These are phyloP conservation scores for Daldinia vernicosa DNA, from an alignment of 495 filamentous ascomycete species.

Conservation along the genomic window DNA sequence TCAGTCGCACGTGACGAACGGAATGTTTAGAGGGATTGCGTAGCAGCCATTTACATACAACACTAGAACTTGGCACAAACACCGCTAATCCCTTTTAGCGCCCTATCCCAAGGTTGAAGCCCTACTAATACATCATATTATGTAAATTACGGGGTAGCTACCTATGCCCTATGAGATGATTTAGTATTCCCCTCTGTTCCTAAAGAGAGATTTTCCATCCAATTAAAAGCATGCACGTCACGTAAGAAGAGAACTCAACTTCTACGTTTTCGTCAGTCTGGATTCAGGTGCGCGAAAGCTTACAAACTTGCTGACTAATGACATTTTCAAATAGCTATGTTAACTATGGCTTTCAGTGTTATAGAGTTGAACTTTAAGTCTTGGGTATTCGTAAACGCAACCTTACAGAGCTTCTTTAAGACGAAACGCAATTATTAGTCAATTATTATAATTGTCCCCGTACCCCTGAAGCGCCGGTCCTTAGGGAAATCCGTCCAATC, in stretches of 20 bases:
- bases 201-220: not conserved
- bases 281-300: not conserved
- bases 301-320: too few relatives aligned
- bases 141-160: constrained; percentile 24
- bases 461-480: too few relatives aligned
- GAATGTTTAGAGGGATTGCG: not conserved
- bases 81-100: constrained; percentile 15
- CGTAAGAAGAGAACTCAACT: not conserved
- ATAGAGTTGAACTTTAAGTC: too few relatives aligned
- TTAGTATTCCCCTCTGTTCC: not conserved
- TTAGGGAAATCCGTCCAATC: too few relatives aligned
- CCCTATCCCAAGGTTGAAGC: constrained; percentile 8
- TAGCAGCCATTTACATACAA: not conserved
- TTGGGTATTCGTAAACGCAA: too few relatives aligned
- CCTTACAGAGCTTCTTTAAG: too few relatives aligned
- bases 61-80: not conserved
- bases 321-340: too few relatives aligned
- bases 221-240: constrained; percentile 2
- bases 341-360: too few relatives aligned
- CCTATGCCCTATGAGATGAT: constrained; percentile 24
- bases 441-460: too few relatives aligned
- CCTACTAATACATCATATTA: constrained; percentile 15
- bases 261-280: not conserved
- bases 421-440: too few relatives aligned
- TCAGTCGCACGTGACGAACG: not conserved